phyloP scores from a whole-genome alignment of 306 rosid genomes.

The Cicer judaicum region DNA sequence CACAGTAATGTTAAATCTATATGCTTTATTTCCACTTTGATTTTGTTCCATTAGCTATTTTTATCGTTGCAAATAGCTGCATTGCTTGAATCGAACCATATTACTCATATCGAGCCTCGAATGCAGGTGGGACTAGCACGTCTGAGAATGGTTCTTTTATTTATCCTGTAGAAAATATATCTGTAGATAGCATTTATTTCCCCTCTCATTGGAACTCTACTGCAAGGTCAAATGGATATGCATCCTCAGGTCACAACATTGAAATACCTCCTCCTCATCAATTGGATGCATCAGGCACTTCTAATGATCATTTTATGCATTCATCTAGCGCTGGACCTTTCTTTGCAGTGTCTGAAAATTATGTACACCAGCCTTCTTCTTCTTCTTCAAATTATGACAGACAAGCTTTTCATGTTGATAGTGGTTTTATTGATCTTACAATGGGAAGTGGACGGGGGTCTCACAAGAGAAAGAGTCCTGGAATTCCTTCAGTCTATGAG shows the following conservation, averaged over 20 bases:
- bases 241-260: constrained; percentile 58
- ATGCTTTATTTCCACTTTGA: constrained; percentile 30
- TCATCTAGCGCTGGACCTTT: constrained; percentile 62
- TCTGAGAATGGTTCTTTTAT: constrained; percentile 65
- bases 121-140: constrained; percentile 64
- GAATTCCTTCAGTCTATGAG: constrained; percentile 69
- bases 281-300: constrained; percentile 66
- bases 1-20: constrained; percentile 59
- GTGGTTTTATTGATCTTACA: constrained; percentile 72
- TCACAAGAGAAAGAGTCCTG: constrained; percentile 89
- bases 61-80: constrained; percentile 30
- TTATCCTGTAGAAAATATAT: constrained; percentile 69
- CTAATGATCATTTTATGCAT: constrained; percentile 68
- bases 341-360: constrained; percentile 54
- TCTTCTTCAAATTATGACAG: constrained; percentile 69
- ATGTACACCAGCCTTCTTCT: constrained; percentile 57
- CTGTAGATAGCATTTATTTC: constrained; percentile 59
- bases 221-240: constrained; percentile 65
- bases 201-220: constrained; percentile 67
- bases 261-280: constrained; percentile 68
- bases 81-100: constrained; percentile 19
- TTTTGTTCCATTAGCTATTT: constrained; percentile 1
- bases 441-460: constrained; percentile 73
- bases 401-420: constrained; percentile 67
- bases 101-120: constrained; percentile 34